phyloP scores from a whole-genome alignment of 1,284 basidiomycete species.

The Cryptococcus sp. region DNA sequence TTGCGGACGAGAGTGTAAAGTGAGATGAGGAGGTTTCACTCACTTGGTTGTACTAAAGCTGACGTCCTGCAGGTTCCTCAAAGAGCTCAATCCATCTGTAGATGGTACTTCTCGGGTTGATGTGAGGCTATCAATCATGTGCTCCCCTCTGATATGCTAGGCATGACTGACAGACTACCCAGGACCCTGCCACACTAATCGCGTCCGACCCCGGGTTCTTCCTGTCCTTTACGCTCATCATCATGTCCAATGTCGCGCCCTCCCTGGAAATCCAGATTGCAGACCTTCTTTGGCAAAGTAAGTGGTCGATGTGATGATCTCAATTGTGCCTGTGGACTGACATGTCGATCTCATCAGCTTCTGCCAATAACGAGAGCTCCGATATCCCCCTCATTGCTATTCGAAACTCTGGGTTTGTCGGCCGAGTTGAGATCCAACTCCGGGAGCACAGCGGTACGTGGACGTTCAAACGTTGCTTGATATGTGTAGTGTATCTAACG shows the following conservation, averaged over 20 bases:
- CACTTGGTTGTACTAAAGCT: background rate
- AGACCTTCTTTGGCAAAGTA: conserved; percentile 62
- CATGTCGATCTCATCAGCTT: conserved; percentile 26
- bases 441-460: conserved; percentile 77
- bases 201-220: conserved; percentile 56
- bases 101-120: conserved; percentile 65
- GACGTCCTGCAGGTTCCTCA: conserved; percentile 53
- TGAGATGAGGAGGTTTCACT: conserved; percentile 22
- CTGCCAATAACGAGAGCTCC: conserved; percentile 32
- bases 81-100: conserved; percentile 86
- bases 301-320: too few species aligned
- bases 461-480: background rate
- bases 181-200: conserved; percentile 61
- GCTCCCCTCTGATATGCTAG: background rate
- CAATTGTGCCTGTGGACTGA: too few species aligned
- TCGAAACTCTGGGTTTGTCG: conserved; percentile 78
- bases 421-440: conserved; percentile 82
- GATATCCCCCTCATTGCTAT: conserved; percentile 69
- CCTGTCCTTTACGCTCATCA: conserved; percentile 68
- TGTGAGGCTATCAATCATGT: conserved; percentile 41
- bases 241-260: conserved; percentile 73
- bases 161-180: conserved; percentile 3
- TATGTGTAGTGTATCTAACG: conserved; percentile 12
- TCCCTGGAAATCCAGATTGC: conserved; percentile 60
- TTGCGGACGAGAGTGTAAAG: conserved; percentile 74